Evolutionary conservation across 169 alveolate species (phyloP).

Genomic region (Eimeria falciformis): DNA sequence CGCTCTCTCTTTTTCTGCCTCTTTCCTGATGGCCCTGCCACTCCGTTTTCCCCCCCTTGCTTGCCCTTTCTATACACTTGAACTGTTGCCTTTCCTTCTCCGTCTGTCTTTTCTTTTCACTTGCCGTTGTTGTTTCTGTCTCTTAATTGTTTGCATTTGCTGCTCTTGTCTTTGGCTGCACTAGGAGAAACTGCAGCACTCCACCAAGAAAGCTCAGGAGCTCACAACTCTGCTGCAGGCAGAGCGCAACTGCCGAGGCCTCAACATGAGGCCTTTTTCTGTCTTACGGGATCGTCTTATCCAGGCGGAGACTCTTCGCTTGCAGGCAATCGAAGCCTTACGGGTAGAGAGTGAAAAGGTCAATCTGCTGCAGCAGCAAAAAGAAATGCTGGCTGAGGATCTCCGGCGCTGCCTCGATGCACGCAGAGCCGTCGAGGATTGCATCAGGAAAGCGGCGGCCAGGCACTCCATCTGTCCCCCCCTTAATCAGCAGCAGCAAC

Average conservation of each 20-base stretch:
- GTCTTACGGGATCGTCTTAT: not conserved
- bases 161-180: no score
- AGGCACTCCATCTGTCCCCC: no score
- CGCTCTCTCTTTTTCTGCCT: not conserved
- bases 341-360: not conserved
- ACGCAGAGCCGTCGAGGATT: not conserved
- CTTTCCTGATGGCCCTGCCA: no score
- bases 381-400: not conserved
- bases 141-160: no score
- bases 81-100: no score
- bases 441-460: not conserved
- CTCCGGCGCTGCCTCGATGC: slow-evolving; percentile 2
- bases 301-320: not conserved
- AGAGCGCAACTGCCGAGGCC: not conserved
- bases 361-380: not conserved
- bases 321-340: not conserved
- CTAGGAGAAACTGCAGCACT: not conserved
- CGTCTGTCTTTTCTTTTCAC: no score
- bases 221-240: not conserved
- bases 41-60: no score
- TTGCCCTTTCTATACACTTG: no score
- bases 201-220: not conserved
- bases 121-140: no score
- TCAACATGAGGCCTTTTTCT: not conserved
- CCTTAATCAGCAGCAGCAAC: not conserved